These are phyloP conservation scores for Lentinus polychrous DNA, from an alignment of 1,284 basidiomycete species.

Conservation along the genomic window DNA sequence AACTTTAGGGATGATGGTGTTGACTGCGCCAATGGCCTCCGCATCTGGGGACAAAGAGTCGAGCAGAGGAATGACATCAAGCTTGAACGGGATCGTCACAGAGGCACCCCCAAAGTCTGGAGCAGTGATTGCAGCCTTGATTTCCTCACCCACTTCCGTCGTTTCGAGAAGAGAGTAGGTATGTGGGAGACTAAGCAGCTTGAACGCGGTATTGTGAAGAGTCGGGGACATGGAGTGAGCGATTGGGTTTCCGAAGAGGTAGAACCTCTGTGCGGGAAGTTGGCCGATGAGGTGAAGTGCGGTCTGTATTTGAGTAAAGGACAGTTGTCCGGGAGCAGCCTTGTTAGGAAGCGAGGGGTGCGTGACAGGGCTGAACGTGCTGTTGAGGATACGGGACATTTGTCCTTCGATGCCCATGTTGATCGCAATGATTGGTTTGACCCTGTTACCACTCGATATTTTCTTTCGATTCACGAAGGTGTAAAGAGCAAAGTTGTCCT, in stretches of 20 bases:
- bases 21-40: conserved; percentile 83
- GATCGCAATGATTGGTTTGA: conserved; percentile 86
- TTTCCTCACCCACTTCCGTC: conserved; percentile 52
- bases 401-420: conserved; percentile 92
- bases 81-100: conserved; percentile 92
- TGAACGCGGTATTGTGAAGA: conserved; percentile 89
- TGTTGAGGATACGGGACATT: conserved; percentile 84
- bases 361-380: conserved; percentile 84
- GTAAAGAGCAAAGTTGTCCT: conserved; percentile 80
- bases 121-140: conserved; percentile 57
- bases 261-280: conserved; percentile 68
- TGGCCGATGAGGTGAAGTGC: conserved; percentile 80
- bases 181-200: conserved; percentile 78
- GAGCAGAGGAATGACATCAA: conserved; percentile 78
- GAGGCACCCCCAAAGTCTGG: conserved; percentile 90
- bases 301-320: conserved; percentile 80
- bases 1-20: conserved; percentile 71
- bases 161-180: conserved; percentile 78
- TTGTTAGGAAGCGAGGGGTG: conserved; percentile 79
- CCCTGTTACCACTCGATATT: conserved; percentile 25
- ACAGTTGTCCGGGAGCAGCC: conserved; percentile 91
- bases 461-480: conserved; percentile 55
- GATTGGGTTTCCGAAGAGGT: conserved; percentile 88
- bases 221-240: conserved; percentile 87
- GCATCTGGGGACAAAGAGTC: conserved; percentile 76